Evolutionary conservation across 169 alveolate genomes (phyloP).

Genomic region (Cryptosporidium tyzzeri): DNA sequence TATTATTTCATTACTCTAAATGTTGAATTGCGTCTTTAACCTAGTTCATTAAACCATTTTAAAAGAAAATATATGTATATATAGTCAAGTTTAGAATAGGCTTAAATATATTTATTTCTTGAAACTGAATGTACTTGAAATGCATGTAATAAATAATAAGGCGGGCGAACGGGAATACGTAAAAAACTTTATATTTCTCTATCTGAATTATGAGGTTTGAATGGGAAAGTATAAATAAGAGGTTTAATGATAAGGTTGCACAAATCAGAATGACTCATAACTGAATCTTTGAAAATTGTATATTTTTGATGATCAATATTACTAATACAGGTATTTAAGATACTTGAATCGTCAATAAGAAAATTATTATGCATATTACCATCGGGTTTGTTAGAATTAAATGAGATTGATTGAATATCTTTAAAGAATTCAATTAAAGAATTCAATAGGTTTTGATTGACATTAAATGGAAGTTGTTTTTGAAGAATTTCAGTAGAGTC

Average conservation of each 20-base stretch:
- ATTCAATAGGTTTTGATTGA: neutral
- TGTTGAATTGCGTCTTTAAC: too few species aligned
- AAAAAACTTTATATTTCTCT: neutral
- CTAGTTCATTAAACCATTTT: too few species aligned
- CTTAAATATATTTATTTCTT: too few species aligned
- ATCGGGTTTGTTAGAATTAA: neutral
- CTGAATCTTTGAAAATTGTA: neutral
- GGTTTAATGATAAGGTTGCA: conserved; percentile 47
- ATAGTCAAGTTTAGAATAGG: too few species aligned
- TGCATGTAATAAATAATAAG: too few species aligned
- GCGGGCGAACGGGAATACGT: neutral
- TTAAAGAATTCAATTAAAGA: neutral
- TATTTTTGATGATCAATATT: neutral
- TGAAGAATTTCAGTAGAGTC: conserved; percentile 16
- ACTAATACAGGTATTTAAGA: neutral
- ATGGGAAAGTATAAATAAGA: neutral
- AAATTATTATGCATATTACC: neutral
- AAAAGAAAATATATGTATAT: too few species aligned
- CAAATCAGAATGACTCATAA: neutral
- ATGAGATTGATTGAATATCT: neutral
- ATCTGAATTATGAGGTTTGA: neutral
- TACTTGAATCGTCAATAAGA: neutral
- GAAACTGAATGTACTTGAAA: too few species aligned
- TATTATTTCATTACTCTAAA: too few species aligned
- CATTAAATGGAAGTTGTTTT: neutral